Base-by-base conservation (phyloP, 139 green algal species). In the Closterium sp. region DNA sequence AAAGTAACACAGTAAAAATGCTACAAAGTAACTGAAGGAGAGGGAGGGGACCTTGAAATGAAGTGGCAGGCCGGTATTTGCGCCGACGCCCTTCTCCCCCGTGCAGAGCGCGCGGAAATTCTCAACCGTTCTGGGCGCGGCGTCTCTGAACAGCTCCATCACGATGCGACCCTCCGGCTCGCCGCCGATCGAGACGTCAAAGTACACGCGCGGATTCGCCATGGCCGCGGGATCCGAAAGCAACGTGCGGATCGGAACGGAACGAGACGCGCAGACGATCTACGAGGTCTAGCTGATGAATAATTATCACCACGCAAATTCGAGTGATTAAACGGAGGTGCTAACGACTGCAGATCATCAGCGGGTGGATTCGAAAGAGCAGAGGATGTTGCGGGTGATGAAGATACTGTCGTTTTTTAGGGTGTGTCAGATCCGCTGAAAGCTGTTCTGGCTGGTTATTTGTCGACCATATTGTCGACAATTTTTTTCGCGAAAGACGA, bases 151-250 rank as follows among this genome's bases (percentile, higher is more conserved):
- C 34, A 94, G 88, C 88, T 91, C 85, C 93, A 96, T 95, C 32
- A 97, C 96, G 27, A 99, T 95, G 34, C 97, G 95, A 1, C 97
- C 98, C 0, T 95, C 95, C 24, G 93, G 91, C 86, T 97, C n/a
- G 13, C 96, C 97, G 21, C 94, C 97, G 84, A 98, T 95, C 10
- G 91, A 94, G 13, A 99, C 92, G 91, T 99, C 97, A 34, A 99
- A 97, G 95, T 95, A 99, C 27, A 34, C 86, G 19, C 87, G 87
- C 28, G 87, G 31, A 62, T 89, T 89, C 29, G 85, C 29, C 30
- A 88, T 88, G 29, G 24, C 21, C 22, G 85, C 85, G 13, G 85
- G 29, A n/a, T n/a, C n/a, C n/a, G n/a, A n/a, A n/a, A n/a, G n/a
- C n/a, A n/a, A n/a, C n/a, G n/a, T n/a, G n/a, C n/a, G n/a, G n/a